Evolutionary conservation across 2,329 filamentous ascomycete species (phyloP).

Genomic region (Camptophora hylomeconis): DNA sequence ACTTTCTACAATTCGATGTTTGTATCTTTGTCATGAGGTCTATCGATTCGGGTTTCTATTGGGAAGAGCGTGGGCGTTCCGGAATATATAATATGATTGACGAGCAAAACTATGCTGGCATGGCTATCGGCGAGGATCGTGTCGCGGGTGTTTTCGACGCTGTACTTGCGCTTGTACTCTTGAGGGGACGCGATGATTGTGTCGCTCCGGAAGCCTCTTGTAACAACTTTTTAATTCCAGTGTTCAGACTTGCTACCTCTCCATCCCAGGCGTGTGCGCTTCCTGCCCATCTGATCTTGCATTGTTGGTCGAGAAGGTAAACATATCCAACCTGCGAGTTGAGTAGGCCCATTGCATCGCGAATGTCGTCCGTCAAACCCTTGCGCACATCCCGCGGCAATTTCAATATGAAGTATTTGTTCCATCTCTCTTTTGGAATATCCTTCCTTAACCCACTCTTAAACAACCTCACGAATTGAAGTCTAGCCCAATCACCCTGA

Average conservation of each 20-base stretch:
- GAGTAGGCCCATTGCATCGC: constrained; percentile 53
- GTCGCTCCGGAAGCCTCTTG: too few species aligned
- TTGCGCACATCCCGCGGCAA: constrained; percentile 21
- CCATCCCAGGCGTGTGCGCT: constrained; percentile 39
- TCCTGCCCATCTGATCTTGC: constrained; percentile 87
- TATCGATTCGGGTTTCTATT: constrained; percentile 1
- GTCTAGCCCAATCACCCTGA: constrained; percentile 63
- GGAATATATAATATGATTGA: not conserved
- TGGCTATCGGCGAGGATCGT: constrained; percentile 1
- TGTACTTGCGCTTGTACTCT: not conserved
- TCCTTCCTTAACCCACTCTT: constrained; percentile 36
- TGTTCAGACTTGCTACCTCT: constrained; percentile 31
- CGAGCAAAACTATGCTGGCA: constrained; percentile 3
- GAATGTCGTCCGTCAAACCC: constrained; percentile 42
- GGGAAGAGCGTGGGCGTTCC: constrained; percentile 3
- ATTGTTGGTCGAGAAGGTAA: constrained; percentile 77
- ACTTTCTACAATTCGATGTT: not conserved
- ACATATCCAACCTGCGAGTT: constrained; percentile 91
- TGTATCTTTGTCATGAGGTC: too few species aligned
- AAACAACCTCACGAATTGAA: constrained; percentile 43
- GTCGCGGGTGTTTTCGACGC: not conserved
- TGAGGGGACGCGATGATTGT: not conserved
- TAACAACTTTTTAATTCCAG: constrained; percentile 28
- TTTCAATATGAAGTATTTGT: constrained; percentile 46
- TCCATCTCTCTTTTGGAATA: constrained; percentile 38